phyloP scores from a whole-genome alignment of 139 green algal genomes.

The Yamagishiella unicocca region DNA sequence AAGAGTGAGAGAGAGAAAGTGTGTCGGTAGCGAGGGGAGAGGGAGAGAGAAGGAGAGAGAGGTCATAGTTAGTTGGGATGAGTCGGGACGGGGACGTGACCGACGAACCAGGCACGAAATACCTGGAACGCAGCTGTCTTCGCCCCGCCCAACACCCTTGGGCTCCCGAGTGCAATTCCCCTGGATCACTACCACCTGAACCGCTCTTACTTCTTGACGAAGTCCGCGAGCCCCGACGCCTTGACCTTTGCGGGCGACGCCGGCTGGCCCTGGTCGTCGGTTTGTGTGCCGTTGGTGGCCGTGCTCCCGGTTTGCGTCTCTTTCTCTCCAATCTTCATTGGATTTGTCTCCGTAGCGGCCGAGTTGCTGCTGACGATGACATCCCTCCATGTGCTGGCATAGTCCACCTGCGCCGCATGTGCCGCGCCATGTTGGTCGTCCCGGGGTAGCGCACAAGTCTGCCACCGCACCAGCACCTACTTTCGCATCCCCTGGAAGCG shows the following conservation, averaged over 20 bases:
- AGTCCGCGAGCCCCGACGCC: neutral
- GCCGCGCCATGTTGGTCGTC: neutral
- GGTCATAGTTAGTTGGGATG: too few relatives aligned
- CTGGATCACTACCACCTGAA: too few relatives aligned
- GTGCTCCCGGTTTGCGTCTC: slow-evolving; percentile 22
- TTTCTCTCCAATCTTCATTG: neutral
- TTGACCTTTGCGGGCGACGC: slow-evolving; percentile 7
- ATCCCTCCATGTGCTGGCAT: slow-evolving; percentile 8
- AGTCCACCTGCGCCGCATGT: slow-evolving; percentile 34
- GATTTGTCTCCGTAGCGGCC: slow-evolving; percentile 9
- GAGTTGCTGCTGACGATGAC: neutral
- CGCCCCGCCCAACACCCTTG: too few relatives aligned
- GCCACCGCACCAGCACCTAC: neutral
- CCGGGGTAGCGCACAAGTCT: neutral
- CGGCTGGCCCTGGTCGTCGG: neutral
- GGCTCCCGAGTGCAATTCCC: too few relatives aligned
- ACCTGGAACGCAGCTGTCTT: too few relatives aligned
- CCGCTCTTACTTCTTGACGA: slow-evolving; percentile 29
- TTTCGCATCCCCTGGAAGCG: neutral
- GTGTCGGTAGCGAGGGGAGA: too few relatives aligned
- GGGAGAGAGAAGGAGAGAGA: too few relatives aligned
- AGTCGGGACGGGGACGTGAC: too few relatives aligned
- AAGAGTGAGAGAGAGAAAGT: too few relatives aligned
- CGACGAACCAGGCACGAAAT: too few relatives aligned
- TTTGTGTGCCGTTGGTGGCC: slow-evolving; percentile 34